Evolutionary conservation across 345 rosid genomes (phyloP).

Genomic region (Ailanthus altissimus): DNA sequence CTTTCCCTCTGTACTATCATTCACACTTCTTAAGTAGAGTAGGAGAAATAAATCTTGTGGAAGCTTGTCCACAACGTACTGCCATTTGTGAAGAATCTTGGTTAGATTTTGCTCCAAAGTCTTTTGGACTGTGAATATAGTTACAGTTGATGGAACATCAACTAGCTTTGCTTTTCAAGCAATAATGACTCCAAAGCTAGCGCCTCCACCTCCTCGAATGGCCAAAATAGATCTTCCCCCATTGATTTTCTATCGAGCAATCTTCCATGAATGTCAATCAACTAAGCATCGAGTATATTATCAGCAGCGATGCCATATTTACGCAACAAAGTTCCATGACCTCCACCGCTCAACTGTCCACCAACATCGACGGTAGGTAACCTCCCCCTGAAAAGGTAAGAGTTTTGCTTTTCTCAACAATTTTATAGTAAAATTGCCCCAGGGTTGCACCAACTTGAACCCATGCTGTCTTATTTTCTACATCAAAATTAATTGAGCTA

Average conservation of each 20-base stretch:
- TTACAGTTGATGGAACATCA: too few species aligned
- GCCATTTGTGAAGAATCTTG: too few species aligned
- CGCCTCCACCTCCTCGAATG: conserved; percentile 20
- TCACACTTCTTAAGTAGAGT: conserved; percentile 15
- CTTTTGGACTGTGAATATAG: too few species aligned
- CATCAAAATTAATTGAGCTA: too few species aligned
- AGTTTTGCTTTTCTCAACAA: too few species aligned
- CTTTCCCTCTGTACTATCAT: neutral
- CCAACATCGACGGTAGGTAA: too few species aligned
- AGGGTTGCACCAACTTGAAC: too few species aligned
- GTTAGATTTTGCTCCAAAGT: too few species aligned
- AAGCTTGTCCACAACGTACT: neutral
- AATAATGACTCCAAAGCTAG: conserved; percentile 19
- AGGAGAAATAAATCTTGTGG: conserved; percentile 31
- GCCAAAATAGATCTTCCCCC: conserved; percentile 18
- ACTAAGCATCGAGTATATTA: neutral
- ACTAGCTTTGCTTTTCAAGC: neutral
- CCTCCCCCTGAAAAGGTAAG: too few species aligned
- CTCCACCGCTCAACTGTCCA: too few species aligned
- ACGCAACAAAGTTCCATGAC: neutral
- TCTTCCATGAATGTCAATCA: conserved; percentile 1
- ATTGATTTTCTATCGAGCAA: neutral
- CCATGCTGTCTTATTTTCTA: too few species aligned
- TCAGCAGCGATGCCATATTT: conserved; percentile 10
- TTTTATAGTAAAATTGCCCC: too few species aligned